Percentiles rank a stretch among this genome's conserved stretches.
phyloP scores from a whole-genome alignment of 257 asterid genomes.

The Lantana camara region DNA sequence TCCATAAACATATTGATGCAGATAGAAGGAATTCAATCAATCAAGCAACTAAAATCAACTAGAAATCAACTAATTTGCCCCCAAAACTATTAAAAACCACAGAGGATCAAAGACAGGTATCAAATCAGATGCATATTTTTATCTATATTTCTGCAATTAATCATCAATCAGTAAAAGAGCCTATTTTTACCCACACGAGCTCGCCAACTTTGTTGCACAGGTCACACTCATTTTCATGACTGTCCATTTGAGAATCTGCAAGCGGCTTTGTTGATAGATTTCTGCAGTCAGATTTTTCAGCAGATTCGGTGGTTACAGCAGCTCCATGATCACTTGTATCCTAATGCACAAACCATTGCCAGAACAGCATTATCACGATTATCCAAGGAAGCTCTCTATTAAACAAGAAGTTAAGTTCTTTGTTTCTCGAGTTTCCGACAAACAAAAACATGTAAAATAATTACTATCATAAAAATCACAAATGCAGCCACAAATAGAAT shows the following conservation, averaged over 20 bases:
- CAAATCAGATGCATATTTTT: conserved; percentile 7
- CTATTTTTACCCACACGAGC: conserved; percentile 73
- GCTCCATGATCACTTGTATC: conserved; percentile 55
- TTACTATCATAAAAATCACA: conserved; percentile 2
- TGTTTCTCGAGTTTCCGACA: conserved; percentile 15
- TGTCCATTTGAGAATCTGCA: conserved; percentile 39
- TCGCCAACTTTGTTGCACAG: conserved; percentile 61
- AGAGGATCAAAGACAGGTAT: conserved; percentile 12
- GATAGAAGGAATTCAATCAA: background rate
- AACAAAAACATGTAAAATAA: conserved; percentile 16
- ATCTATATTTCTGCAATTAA: conserved; percentile 16
- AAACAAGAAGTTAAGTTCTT: conserved; percentile 2
- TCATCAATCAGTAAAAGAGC: conserved; percentile 18
- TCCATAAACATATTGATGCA: conserved; percentile 6
- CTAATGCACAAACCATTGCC: conserved; percentile 47
- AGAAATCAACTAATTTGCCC: conserved; percentile 6
- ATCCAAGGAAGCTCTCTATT: conserved; percentile 14
- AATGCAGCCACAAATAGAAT: background rate
- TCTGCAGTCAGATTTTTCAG: conserved; percentile 27
- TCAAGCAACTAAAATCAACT: conserved; percentile 14
- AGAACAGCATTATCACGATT: conserved; percentile 27
- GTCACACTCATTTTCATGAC: conserved; percentile 38
- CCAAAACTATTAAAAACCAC: conserved; percentile 22
- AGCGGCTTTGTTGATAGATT: conserved; percentile 26
- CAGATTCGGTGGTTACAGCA: conserved; percentile 37